Conservation (phyloP, 331 rosid genomes). For the Prunus yedoensis region DNA sequence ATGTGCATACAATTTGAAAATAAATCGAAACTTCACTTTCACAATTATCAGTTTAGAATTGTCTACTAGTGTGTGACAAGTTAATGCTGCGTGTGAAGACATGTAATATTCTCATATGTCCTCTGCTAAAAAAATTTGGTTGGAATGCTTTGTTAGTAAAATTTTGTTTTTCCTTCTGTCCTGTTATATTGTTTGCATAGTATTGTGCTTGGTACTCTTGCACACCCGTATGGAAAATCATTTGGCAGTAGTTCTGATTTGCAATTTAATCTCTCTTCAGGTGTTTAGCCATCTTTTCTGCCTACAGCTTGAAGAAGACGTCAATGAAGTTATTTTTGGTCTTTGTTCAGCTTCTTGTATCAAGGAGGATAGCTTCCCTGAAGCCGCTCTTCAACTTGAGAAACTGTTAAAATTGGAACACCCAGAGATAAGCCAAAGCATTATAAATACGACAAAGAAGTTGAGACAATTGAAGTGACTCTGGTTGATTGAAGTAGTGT, state of each 20-base stretch:
- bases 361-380: conserved; percentile 46
- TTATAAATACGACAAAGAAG: conserved; percentile 53
- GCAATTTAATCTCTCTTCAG: conserved; percentile 39
- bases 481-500: not conserved
- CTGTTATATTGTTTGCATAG: not conserved
- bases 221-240: not conserved
- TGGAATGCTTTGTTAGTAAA: not conserved
- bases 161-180: not conserved
- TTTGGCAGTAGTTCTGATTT: not conserved
- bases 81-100: not conserved
- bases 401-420: conserved; percentile 64
- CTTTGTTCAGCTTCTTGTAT: conserved; percentile 53
- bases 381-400: conserved; percentile 63
- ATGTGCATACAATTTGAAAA: not conserved
- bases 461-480: conserved; percentile 55
- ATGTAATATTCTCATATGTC: not conserved
- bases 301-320: conserved; percentile 87
- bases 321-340: conserved; percentile 82
- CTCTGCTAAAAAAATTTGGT: not conserved
- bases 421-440: conserved; percentile 64
- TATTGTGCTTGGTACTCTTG: not conserved
- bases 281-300: conserved; percentile 70
- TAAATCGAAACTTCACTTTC: not conserved
- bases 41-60: not conserved
- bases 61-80: not conserved